phyloP scores from a whole-genome alignment of 140 eudicot species.

The Stevia rebaudiana region DNA sequence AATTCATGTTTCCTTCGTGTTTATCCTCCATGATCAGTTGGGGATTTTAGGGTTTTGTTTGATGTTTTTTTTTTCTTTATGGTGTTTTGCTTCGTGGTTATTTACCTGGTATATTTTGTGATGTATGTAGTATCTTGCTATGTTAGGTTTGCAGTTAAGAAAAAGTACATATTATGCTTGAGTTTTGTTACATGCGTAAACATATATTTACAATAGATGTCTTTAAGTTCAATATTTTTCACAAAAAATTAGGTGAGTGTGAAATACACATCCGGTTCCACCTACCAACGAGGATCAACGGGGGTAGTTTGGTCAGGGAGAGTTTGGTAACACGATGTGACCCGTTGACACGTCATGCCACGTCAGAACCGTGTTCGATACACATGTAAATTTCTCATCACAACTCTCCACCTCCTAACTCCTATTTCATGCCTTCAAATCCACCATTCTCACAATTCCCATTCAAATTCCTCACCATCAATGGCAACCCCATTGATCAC shows the following conservation, averaged over 20 bases:
- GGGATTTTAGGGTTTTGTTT: too few relatives aligned
- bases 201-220: too few relatives aligned
- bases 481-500: slow-evolving; percentile 19
- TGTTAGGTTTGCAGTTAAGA: too few relatives aligned
- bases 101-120: too few relatives aligned
- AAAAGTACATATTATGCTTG: too few relatives aligned
- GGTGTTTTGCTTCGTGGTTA: too few relatives aligned
- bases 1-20: too few relatives aligned
- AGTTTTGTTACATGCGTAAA: too few relatives aligned
- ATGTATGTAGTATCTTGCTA: too few relatives aligned
- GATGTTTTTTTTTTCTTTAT: too few relatives aligned
- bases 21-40: too few relatives aligned
- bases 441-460: slow-evolving; percentile 34
- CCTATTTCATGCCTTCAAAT: slow-evolving; percentile 16
- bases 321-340: slow-evolving; percentile 21
- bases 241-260: not conserved
- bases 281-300: slow-evolving; percentile 8
- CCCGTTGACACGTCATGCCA: slow-evolving; percentile 34
- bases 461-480: slow-evolving; percentile 19
- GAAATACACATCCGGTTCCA: not conserved
- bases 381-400: not conserved
- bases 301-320: slow-evolving; percentile 27
- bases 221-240: too few relatives aligned
- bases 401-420: not conserved
- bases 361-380: slow-evolving; percentile 28